A percentile compares a stretch with the other conserved stretches of the same genome.
These are phyloP conservation scores for Eremochloa ophiuroides DNA, from an alignment of 176 grass and related monocot genomes.

Conservation along the genomic window DNA sequence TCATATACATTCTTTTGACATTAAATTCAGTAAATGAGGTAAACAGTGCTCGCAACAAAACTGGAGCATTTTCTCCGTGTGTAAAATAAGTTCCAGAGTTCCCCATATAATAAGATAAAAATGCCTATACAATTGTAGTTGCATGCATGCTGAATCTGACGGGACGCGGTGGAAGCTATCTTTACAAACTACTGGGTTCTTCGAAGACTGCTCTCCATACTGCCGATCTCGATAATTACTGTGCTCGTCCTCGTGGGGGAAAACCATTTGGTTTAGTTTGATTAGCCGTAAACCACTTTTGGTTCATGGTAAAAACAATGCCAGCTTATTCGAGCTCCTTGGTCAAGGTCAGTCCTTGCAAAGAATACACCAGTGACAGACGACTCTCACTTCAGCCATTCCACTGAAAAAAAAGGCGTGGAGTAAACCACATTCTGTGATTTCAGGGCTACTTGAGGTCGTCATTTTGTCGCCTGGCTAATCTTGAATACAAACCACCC, in stretches of 20 bases:
- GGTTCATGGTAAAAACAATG: neutral
- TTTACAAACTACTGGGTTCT: slow-evolving; percentile 3
- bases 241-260: neutral
- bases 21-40: neutral
- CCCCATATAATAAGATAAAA: neutral
- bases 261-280: neutral
- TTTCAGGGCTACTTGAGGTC: slow-evolving; percentile 41
- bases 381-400: neutral
- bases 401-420: slow-evolving; percentile 5
- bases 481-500: slow-evolving; percentile 84
- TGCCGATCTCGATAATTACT: neutral
- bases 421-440: slow-evolving; percentile 22
- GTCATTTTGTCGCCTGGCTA: slow-evolving; percentile 72
- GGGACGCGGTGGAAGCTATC: neutral
- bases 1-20: no score
- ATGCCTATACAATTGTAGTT: slow-evolving; percentile 16
- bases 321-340: neutral
- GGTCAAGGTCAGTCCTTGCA: slow-evolving; percentile 17
- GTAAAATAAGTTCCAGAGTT: neutral
- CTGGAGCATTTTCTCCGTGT: neutral
- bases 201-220: neutral
- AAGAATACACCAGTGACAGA: slow-evolving; percentile 23
- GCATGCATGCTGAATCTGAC: slow-evolving; percentile 26
- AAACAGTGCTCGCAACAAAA: neutral
- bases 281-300: neutral